Base-by-base conservation (phyloP, 1,284 basidiomycete species). In the Phlebopus sp. region DNA sequence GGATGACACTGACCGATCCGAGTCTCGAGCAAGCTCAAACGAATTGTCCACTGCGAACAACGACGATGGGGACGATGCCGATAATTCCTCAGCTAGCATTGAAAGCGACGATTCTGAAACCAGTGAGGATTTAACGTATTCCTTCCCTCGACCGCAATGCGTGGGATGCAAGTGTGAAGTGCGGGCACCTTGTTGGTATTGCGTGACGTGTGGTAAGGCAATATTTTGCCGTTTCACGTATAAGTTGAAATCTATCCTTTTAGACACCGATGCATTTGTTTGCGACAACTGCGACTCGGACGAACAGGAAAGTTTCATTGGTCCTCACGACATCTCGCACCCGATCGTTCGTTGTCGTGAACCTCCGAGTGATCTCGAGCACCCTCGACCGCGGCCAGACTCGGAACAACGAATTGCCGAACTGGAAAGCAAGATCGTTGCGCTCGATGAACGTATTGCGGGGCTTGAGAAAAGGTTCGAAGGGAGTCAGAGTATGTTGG, bases 331-430 rank as follows among this genome's bases (percentile, higher is more conserved):
- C 18, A n/a, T 15, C 25, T 29, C 27, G 5, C 44, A 45, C 17
- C 44, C 44, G 8, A 27, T 45, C 21, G 44, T 45, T 32, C 44
- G 44, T 14, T 45, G 36, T 21, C 44, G 37, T 5, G 29, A 35
- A 31, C 44, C 7, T n/a, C 34, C 19, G 18, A 37, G 23, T 18
- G 32, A 21, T 13, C 9, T 11, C 5, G 11, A 31, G 14, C 10
- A 35, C 17, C 25, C 25, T 37, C 21, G 21, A 23, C 2, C 36
- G 14, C 18, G 19, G 15, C n/a, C 35, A 19, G 36, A 25, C 4
- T 18, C 25, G 4, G 29, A 31, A n/a, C 17, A 29, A 17, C 23
- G 36, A 11, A 37, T 45, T 2, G 21, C 29, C 4, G 36, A 38
- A 38, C 10, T 45, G 32, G 44, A 45, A 19, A 27, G 25, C 23